Percentiles rank a stretch among this genome's conserved stretches.
Evolutionary conservation across 805 yeast genomes (phyloP).

Genomic region (Ogataea trehaloabstinens): DNA sequence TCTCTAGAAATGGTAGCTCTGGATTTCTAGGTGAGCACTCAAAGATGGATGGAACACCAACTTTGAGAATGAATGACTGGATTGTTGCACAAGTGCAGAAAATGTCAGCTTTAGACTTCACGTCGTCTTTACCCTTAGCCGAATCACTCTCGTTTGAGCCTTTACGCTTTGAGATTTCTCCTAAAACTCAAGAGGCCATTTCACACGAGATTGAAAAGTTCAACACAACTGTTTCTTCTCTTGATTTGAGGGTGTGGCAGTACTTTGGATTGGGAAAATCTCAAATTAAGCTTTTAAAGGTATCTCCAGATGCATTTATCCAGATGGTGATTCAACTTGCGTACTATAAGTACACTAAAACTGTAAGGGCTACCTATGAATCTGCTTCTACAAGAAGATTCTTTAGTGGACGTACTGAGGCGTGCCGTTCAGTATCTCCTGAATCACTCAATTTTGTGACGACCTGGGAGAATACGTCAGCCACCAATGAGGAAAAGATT

Average conservation of each 20-base stretch:
- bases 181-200: constrained; percentile 50
- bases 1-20: constrained; percentile 78
- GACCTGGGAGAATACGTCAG: constrained; percentile 61
- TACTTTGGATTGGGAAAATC: constrained; percentile 84
- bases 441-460: constrained; percentile 70
- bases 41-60: constrained; percentile 97
- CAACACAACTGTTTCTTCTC: constrained; percentile 49
- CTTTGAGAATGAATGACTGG: constrained; percentile 79
- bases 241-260: constrained; percentile 76
- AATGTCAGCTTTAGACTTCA: constrained; percentile 13
- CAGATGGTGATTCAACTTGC: constrained; percentile 93
- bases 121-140: constrained; percentile 6
- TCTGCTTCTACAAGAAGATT: constrained; percentile 91
- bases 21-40: constrained; percentile 97
- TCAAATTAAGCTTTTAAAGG: constrained; percentile 77
- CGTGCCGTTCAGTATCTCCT: constrained; percentile 78
- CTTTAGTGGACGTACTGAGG: constrained; percentile 90
- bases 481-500: constrained; percentile 55
- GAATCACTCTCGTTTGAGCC: constrained; percentile 17
- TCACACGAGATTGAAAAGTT: constrained; percentile 56
- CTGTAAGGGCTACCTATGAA: constrained; percentile 87
- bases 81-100: constrained; percentile 58
- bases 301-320: constrained; percentile 89
- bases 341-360: constrained; percentile 78
- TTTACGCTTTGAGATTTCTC: constrained; percentile 59